A percentile compares a stretch with the other conserved stretches of the same genome.
These are phyloP conservation scores for Abelmoschus esculentus DNA, from an alignment of 345 rosid species.

Conservation along the genomic window DNA sequence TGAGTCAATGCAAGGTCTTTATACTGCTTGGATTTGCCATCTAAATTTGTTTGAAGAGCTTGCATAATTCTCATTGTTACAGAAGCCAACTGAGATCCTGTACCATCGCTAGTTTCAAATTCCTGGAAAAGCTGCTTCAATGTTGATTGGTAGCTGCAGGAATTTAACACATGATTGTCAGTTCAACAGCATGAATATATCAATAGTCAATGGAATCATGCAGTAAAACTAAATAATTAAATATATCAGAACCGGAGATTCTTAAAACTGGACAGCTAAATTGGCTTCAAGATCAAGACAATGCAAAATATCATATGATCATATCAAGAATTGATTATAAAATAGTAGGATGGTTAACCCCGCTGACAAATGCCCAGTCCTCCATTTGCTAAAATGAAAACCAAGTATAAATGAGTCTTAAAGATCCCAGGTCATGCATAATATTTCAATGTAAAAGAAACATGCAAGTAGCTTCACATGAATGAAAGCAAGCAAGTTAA, in stretches of 20 bases:
- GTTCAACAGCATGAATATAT: neutral
- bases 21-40: slow-evolving; percentile 93
- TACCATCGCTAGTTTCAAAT: slow-evolving; percentile 59
- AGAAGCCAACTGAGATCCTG: slow-evolving; percentile 66
- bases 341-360: neutral
- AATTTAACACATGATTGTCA: slow-evolving; percentile 7
- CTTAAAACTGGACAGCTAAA: neutral
- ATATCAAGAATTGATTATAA: neutral
- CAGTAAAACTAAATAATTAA: neutral
- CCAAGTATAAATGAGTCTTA: neutral
- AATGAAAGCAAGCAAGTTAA: neutral
- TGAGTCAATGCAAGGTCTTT: slow-evolving; percentile 84
- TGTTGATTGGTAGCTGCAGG: slow-evolving; percentile 82
- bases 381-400: neutral
- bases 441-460: neutral
- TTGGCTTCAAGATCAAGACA: neutral
- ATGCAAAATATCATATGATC: neutral
- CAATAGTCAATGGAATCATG: neutral
- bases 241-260: neutral
- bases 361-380: neutral
- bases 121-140: slow-evolving; percentile 95
- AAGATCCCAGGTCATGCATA: neutral
- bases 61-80: slow-evolving; percentile 96
- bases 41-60: slow-evolving; percentile 95
- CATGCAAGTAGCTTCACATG: neutral